Conservation (phyloP, 179 eudicot species). For the Beta macrorhiza region DNA sequence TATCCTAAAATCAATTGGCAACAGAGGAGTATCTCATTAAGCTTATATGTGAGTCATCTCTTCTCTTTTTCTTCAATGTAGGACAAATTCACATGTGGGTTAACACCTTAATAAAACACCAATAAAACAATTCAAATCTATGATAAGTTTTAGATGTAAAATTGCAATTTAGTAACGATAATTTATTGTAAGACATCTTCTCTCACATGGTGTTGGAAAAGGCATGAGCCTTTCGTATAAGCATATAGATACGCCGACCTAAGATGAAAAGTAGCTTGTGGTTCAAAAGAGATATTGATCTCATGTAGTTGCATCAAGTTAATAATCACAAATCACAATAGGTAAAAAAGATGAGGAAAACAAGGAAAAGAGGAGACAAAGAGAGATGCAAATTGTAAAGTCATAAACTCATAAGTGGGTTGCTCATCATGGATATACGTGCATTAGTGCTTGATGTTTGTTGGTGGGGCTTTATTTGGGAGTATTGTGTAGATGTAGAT, state of each 20-base stretch:
- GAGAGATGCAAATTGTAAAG: neutral
- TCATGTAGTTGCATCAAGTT: neutral
- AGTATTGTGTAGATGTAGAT: neutral
- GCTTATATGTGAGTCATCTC: too few species aligned
- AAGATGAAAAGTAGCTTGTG: neutral
- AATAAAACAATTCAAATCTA: too few species aligned
- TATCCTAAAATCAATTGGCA: too few species aligned
- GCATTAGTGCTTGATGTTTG: constrained; percentile 21
- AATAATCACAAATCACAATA: constrained; percentile 16
- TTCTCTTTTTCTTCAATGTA: too few species aligned
- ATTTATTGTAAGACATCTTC: neutral
- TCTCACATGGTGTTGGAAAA: constrained; percentile 20
- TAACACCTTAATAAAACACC: too few species aligned
- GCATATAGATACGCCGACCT: constrained; percentile 26
- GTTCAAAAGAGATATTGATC: neutral
- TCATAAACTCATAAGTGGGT: constrained; percentile 7
- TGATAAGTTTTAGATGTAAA: too few species aligned
- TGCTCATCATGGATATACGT: constrained; percentile 25
- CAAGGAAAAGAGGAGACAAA: constrained; percentile 18
- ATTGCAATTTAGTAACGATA: neutral
- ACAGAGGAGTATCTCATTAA: too few species aligned
- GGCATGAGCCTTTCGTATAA: neutral
- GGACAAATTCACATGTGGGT: too few species aligned
- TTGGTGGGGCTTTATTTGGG: constrained; percentile 15
- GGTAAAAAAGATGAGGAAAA: constrained; percentile 20